Evolutionary conservation across 2,329 filamentous ascomycete genomes (phyloP).

Genomic region (Penicillium sp.): DNA sequence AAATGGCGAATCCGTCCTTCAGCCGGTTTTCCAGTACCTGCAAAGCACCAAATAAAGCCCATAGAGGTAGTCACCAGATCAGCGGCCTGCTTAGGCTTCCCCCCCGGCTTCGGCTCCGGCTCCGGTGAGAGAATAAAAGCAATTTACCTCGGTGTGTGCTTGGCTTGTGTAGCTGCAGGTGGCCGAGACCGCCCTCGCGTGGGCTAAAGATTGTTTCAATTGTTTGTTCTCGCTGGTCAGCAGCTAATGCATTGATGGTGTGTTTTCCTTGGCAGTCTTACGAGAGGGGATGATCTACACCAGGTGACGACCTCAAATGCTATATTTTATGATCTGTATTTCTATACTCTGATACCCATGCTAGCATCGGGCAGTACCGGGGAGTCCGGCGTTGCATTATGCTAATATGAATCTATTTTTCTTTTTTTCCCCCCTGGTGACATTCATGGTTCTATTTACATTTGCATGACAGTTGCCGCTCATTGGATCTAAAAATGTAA

Average conservation of each 20-base stretch:
- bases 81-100: neutral
- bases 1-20: conserved; percentile 27
- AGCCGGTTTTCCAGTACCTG: conserved; percentile 30
- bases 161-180: conserved; percentile 17
- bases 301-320: conserved; percentile 5
- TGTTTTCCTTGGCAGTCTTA: conserved; percentile 4
- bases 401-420: neutral
- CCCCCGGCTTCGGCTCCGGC: neutral
- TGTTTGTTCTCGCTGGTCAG: conserved; percentile 1
- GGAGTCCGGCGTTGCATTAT: conserved; percentile 18
- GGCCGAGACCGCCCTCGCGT: conserved; percentile 3
- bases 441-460: neutral
- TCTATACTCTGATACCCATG: conserved; percentile 24
- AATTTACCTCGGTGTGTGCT: conserved; percentile 3
- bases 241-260: neutral
- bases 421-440: neutral
- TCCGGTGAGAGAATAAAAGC: conserved; percentile 5
- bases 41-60: conserved; percentile 3
- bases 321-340: conserved; percentile 13
- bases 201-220: conserved; percentile 2
- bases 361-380: conserved; percentile 17
- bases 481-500: conserved; percentile 4
- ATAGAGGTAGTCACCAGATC: neutral
- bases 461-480: conserved; percentile 1
- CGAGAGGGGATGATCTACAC: neutral